Base-by-base conservation (phyloP, 2,329 filamentous ascomycete genomes). In the Diaporthe destruens region DNA sequence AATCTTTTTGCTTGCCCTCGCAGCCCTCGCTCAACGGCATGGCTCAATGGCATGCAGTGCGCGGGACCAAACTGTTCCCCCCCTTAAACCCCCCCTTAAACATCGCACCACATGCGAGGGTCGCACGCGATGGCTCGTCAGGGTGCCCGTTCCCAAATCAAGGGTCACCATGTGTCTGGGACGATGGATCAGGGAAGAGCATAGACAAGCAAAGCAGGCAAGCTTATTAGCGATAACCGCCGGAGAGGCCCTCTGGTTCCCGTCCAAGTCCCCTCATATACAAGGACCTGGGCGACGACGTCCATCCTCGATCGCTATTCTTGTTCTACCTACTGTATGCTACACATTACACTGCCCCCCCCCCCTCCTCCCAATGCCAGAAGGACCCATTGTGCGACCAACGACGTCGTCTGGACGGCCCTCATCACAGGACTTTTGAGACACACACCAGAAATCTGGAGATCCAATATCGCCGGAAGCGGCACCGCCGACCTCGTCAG, bases 51-150 rank as follows among this genome's bases (percentile, higher is more conserved):
- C 18, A 36, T 29, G 61, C 61, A 47, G 49, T 65, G 34, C 44
- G 47, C 44, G 36, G 61, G 16, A 51, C 44, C 44, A 51, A 51
- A 36, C 61, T 36, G 44, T 32, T 25, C 2, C 29, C 29, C 29
- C 29, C 32, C 44, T 51, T n/a, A n/a, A n/a, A n/a, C n/a, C n/a
- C n/a, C n/a, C n/a, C n/a, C n/a, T n/a, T n/a, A n/a, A 25, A 65
- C 36, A 51, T 65, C 61, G 61, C 61, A 51, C 44, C 44, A 39
- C 61, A 65, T 65, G 61, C 61, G 61, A 65, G 61, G 61, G 61
- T 65, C 42, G 61, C 44, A 51, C 44, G 61, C 61, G 61, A 51
- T 65, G 61, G 61, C 61, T 34, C 51, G 61, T 65, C 61, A 65
- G 61, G 61, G 61, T 44, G 18, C 14, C 44, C 36, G 3, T 36